These are phyloP conservation scores for Erodium chrysanthum DNA, from an alignment of 441 rosid species.

Conservation along the genomic window DNA sequence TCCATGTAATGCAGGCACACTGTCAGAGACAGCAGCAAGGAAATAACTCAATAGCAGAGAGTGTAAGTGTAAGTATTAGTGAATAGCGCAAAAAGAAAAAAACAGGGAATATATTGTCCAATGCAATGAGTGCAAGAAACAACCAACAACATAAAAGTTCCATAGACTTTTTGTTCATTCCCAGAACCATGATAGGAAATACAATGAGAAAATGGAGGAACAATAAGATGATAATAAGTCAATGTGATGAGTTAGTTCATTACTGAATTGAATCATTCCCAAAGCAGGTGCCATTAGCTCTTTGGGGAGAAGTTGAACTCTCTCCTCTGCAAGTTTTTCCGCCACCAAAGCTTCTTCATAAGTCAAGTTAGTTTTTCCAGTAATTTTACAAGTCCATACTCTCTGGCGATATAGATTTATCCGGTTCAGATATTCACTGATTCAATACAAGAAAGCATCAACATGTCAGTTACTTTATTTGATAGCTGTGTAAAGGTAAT, in stretches of 20 bases:
- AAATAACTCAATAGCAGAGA: neutral
- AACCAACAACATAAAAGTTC: too few species aligned
- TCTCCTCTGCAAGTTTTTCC: slow-evolving; percentile 57
- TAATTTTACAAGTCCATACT: slow-evolving; percentile 80
- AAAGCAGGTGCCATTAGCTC: slow-evolving; percentile 67
- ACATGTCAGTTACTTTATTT: slow-evolving; percentile 10
- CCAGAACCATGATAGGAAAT: too few species aligned
- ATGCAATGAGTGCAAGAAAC: neutral
- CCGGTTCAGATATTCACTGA: slow-evolving; percentile 67
- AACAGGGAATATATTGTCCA: neutral
- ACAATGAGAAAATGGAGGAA: neutral
- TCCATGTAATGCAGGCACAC: neutral
- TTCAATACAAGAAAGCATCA: slow-evolving; percentile 34
- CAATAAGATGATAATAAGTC: too few species aligned
- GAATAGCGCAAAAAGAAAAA: neutral
- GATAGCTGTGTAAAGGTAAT: neutral
- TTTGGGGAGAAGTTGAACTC: slow-evolving; percentile 65
- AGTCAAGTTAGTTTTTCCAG: slow-evolving; percentile 78
- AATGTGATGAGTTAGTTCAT: slow-evolving; percentile 15
- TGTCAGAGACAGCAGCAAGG: neutral
- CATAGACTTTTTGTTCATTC: too few species aligned
- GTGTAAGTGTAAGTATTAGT: neutral
- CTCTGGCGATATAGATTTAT: slow-evolving; percentile 72
- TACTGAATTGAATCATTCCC: slow-evolving; percentile 75
- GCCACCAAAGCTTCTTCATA: slow-evolving; percentile 90